These are phyloP conservation scores for Eremochloa ophiuroides DNA, from an alignment of 176 grass and related monocot species.

Conservation along the genomic window DNA sequence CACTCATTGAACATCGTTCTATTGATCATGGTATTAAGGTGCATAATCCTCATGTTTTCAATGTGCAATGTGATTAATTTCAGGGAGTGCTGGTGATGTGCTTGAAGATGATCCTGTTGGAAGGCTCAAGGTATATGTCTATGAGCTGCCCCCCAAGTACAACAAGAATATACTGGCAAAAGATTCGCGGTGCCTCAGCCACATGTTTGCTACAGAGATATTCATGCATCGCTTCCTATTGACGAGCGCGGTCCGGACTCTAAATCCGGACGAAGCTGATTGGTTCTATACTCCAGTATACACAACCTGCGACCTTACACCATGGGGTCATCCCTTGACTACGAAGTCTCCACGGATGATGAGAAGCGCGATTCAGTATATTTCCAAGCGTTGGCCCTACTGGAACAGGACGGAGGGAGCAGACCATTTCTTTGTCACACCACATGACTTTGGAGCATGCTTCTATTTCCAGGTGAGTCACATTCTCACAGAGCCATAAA, in stretches of 20 bases:
- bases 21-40: background rate
- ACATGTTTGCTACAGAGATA: constrained; percentile 77
- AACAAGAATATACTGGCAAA: constrained; percentile 61
- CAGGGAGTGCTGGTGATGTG: constrained; percentile 65
- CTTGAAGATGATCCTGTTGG: constrained; percentile 70
- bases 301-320: constrained; percentile 61
- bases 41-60: background rate
- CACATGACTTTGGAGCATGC: constrained; percentile 69
- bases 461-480: constrained; percentile 53
- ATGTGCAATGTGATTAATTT: background rate
- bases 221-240: constrained; percentile 70
- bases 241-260: constrained; percentile 41
- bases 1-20: background rate
- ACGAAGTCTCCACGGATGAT: constrained; percentile 72
- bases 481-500: background rate
- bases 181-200: constrained; percentile 63
- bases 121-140: constrained; percentile 69
- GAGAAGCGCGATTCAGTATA: constrained; percentile 56
- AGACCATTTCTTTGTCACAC: constrained; percentile 56
- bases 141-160: constrained; percentile 66
- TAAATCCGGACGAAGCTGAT: constrained; percentile 65
- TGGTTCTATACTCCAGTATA: constrained; percentile 75
- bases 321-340: constrained; percentile 57
- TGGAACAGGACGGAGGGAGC: constrained; percentile 66
- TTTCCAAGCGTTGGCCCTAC: constrained; percentile 60